Conservation (phyloP, 495 filamentous ascomycete species). For the Daldinia concentrica region DNA sequence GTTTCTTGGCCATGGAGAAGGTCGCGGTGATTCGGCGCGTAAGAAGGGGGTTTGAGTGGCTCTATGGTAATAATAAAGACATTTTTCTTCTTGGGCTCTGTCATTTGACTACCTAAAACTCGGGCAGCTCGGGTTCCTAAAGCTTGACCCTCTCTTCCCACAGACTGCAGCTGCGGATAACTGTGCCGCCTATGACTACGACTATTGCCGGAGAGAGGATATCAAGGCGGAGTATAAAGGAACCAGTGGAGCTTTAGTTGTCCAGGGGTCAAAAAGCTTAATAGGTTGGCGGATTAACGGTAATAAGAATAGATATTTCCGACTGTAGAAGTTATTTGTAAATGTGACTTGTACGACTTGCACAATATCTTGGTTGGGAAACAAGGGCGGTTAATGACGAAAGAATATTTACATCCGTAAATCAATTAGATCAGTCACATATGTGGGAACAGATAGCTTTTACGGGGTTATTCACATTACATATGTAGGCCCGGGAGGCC, state of each 20-base stretch:
- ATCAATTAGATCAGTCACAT: not conserved
- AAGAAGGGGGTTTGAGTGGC: not conserved
- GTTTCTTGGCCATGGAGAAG: slow-evolving; percentile 24
- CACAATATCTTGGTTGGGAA: not conserved
- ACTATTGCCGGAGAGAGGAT: slow-evolving; percentile 17
- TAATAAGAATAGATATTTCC: slow-evolving; percentile 25
- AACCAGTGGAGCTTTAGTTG: slow-evolving; percentile 1
- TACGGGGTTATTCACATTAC: slow-evolving; percentile 3
- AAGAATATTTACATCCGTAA: not conserved
- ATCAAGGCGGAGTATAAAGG: slow-evolving; percentile 29
- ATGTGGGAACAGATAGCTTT: not conserved
- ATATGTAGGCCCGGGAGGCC: not conserved
- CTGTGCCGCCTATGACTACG: slow-evolving; percentile 20
- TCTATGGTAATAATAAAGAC: slow-evolving; percentile 33
- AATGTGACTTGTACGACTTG: slow-evolving; percentile 5
- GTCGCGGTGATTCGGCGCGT: not conserved
- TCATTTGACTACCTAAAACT: slow-evolving; percentile 23
- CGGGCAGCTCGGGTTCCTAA: slow-evolving; percentile 14
- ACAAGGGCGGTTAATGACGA: not conserved
- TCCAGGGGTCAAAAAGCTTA: slow-evolving; percentile 25
- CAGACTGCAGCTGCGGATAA: slow-evolving; percentile 8
- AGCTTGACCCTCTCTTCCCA: slow-evolving; percentile 1
- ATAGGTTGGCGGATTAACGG: not conserved
- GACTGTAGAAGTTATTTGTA: slow-evolving; percentile 20
- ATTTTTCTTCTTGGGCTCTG: slow-evolving; percentile 23